Percentiles rank a stretch among this genome's conserved stretches.
Evolutionary conservation across 2,329 filamentous ascomycete species (phyloP).

Genomic region (Didymellaceae sp.): DNA sequence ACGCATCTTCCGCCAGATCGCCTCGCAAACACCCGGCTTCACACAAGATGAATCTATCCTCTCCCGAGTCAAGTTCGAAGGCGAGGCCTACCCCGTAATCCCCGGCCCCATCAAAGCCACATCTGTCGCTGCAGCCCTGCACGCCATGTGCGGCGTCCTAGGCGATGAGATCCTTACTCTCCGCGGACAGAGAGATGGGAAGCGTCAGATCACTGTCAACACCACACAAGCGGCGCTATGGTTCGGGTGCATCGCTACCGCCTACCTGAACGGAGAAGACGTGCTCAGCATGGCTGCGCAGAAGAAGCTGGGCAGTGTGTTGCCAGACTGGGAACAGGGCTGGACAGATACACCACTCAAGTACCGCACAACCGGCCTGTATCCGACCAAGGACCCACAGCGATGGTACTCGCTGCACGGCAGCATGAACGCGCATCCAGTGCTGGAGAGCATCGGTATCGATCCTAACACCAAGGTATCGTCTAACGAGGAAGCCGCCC

Average conservation of each 20-base stretch:
- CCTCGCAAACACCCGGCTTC: conserved; percentile 50
- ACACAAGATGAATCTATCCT: conserved; percentile 44
- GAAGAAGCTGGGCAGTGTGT: conserved; percentile 36
- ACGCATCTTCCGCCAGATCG: conserved; percentile 50
- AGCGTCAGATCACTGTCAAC: conserved; percentile 50
- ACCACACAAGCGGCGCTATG: conserved; percentile 57
- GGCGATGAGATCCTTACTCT: conserved; percentile 49
- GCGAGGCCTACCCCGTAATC: conserved; percentile 49
- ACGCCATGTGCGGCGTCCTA: conserved; percentile 55
- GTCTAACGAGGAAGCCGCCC: conserved; percentile 30
- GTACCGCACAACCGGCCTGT: conserved; percentile 46
- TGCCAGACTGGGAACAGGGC: conserved; percentile 51
- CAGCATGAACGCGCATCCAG: conserved; percentile 54
- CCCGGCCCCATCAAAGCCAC: conserved; percentile 55
- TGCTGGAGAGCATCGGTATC: conserved; percentile 56
- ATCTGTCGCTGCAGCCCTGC: conserved; percentile 51
- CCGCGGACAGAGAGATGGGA: conserved; percentile 23
- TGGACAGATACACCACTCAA: conserved; percentile 47
- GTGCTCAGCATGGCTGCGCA: conserved; percentile 30
- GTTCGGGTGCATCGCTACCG: conserved; percentile 51
- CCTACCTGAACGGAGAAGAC: conserved; percentile 47
- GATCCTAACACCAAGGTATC: conserved; percentile 32
- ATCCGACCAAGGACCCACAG: conserved; percentile 54
- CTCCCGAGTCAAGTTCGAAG: conserved; percentile 49
- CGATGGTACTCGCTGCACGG: conserved; percentile 61